A percentile compares a stretch with the other conserved stretches of the same genome.
phyloP scores from a whole-genome alignment of 1,284 basidiomycete genomes.

The Puccinia novopanici region DNA sequence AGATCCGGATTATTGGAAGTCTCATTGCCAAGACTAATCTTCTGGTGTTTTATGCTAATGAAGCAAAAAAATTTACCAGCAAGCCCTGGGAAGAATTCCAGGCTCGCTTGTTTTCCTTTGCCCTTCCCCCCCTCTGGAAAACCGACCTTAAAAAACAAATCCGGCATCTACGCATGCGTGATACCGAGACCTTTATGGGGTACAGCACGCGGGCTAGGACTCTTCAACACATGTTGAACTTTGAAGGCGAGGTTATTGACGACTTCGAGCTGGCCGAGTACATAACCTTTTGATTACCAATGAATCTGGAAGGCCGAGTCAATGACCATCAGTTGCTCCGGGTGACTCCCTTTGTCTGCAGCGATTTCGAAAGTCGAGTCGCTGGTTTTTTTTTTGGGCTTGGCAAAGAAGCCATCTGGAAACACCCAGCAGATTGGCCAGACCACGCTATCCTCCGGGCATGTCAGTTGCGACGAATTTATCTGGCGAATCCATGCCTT shows the following conservation, averaged over 20 bases:
- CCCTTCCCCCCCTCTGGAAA: neutral
- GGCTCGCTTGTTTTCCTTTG: neutral
- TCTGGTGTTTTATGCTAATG: neutral
- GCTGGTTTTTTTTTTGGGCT: neutral
- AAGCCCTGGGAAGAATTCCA: neutral
- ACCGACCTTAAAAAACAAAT: no score
- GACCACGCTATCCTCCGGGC: neutral
- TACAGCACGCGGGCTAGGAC: conserved; percentile 23
- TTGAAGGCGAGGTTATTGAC: neutral
- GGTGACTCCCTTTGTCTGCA: neutral
- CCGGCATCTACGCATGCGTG: no score
- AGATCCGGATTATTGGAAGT: neutral
- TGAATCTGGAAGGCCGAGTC: neutral
- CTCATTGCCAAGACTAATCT: neutral
- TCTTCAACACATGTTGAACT: conserved; percentile 3
- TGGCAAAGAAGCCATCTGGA: no score
- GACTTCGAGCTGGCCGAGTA: conserved; percentile 9
- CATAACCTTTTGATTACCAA: neutral
- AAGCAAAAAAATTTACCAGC: neutral
- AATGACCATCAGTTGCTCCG: neutral
- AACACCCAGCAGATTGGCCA: no score
- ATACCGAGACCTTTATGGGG: neutral
- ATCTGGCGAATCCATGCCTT: no score
- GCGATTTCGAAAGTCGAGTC: neutral
- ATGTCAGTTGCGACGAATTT: neutral